Evolutionary conservation across 345 rosid species (phyloP).

Genomic region (Corymbia maculata): DNA sequence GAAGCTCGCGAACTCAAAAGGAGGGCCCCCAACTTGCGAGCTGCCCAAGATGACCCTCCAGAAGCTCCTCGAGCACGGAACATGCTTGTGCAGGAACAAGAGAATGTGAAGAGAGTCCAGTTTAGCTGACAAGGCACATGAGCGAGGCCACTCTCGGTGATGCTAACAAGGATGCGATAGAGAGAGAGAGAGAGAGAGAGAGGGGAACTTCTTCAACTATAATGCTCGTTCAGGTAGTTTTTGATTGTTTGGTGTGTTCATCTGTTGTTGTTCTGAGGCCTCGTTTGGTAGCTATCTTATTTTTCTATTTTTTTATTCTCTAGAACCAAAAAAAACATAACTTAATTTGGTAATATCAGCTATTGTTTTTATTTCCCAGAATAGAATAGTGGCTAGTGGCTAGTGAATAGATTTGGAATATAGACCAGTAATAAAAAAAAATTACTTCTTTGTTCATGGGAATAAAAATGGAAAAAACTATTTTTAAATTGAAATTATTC

Average conservation of each 20-base stretch:
- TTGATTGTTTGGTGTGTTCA: neutral
- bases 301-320: no score
- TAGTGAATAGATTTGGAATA: no score
- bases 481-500: no score
- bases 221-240: neutral
- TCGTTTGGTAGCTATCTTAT: no score
- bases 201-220: neutral
- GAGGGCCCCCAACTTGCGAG: slow-evolving; percentile 9
- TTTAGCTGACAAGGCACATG: slow-evolving; percentile 7
- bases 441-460: no score
- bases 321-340: no score
- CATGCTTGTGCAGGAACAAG: slow-evolving; percentile 13
- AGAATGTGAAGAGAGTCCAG: slow-evolving; percentile 14
- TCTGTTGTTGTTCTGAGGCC: neutral
- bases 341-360: no score
- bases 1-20: slow-evolving; percentile 11
- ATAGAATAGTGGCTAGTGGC: no score
- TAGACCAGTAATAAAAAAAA: no score
- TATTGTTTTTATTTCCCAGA: no score
- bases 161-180: slow-evolving; percentile 6
- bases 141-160: slow-evolving; percentile 8
- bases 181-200: neutral
- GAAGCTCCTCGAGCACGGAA: slow-evolving; percentile 9
- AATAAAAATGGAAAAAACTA: no score
- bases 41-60: slow-evolving; percentile 11